Evolutionary conservation across 139 green algal species (phyloP), one percentile per base, ranked within the genome.

Genomic region (Tetraselmis chui): DNA sequence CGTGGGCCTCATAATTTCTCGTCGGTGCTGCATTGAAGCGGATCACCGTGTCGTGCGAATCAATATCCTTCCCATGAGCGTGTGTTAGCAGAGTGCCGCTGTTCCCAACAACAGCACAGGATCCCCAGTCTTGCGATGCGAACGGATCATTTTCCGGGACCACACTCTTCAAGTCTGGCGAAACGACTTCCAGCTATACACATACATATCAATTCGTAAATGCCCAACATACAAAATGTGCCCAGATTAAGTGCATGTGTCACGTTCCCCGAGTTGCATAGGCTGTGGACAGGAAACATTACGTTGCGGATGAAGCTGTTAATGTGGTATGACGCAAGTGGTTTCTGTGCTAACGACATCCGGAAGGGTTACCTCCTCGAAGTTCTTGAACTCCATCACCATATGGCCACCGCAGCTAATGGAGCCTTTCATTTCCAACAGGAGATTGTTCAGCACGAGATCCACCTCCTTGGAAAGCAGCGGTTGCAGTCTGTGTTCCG

Each of bases 1-100:
- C 74, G 18, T 29, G n/a, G 26, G 45, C 29, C 76, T 80, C 82
- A 24, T 45, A 85, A n/a, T 80, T 80, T 27, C 31, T 58, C 18
- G 82, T 86, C 22, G 82, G 82, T 23, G 82, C 82, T 22, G 45
- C 82, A 59, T 86, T 86, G 82, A 86, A 86, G 2, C 82, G 77
- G 25, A 86, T 83, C 29, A 86, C 78, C 1, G 78, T 83, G 77
- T 86, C 82, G 28, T 80, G 31, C 2, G 23, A 79, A 30, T 86
- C 82, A 23, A 86, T 86, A 29, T 86, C 82, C 28, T 76, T 32
- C 30, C 82, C 82, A 31, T 80, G 58, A 22, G 24, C 59, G 25
- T 31, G n/a, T 2, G 76, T 30, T 2, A 86, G 30, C 23, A 86
- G 77, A 2, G n/a, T 74, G 2, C 82, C 82, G 59, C 82, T 86